Evolutionary conservation across 805 yeast genomes (phyloP).

Genomic region (Saccharomycopsis babjevae): DNA sequence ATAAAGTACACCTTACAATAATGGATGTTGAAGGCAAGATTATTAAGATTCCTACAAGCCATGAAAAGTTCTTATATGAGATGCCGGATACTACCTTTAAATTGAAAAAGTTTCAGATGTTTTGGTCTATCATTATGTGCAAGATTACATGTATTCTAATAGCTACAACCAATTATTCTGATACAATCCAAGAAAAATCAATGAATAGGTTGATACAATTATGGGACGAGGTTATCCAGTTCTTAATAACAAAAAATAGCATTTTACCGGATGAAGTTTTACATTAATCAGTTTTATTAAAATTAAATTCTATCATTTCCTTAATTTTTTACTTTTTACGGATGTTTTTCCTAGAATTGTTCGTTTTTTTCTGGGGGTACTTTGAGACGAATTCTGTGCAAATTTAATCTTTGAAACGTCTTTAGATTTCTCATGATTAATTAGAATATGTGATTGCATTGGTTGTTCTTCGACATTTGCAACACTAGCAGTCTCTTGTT

Average conservation of each 20-base stretch:
- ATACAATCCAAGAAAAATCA: neutral
- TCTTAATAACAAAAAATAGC: neutral
- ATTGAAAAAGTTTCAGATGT: constrained; percentile 12
- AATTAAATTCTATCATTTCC: neutral
- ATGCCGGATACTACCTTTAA: constrained; percentile 4
- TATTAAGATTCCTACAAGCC: constrained; percentile 2
- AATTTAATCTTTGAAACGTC: neutral
- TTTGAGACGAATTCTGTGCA: neutral
- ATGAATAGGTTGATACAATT: neutral
- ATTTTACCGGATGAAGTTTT: neutral
- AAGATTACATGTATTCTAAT: neutral
- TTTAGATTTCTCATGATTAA: too few species aligned
- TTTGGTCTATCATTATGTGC: constrained; percentile 12
- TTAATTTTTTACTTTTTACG: neutral
- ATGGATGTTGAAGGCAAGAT: neutral
- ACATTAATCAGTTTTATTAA: too few species aligned
- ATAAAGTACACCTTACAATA: neutral
- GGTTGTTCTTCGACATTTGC: neutral
- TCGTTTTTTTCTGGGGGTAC: neutral
- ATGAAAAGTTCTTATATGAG: neutral
- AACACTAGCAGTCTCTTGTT: neutral
- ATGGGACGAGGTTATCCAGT: constrained; percentile 8
- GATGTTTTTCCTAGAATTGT: neutral
- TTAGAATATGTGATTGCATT: neutral
- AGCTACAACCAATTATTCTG: neutral